Conservation (phyloP, 176 grass and related monocot genomes). For the Ananas comosus region DNA sequence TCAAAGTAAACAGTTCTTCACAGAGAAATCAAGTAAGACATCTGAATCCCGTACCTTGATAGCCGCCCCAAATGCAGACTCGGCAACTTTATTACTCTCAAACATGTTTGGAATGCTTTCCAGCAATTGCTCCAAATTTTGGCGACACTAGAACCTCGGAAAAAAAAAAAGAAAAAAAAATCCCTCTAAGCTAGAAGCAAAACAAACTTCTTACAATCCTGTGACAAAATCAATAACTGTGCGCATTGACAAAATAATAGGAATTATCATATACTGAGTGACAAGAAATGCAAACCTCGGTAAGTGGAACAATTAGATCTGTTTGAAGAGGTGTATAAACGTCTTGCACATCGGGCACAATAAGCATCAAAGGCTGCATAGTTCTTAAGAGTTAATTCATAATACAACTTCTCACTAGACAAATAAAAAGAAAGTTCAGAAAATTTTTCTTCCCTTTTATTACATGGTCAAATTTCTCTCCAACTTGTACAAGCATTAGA, state of each 20-base stretch:
- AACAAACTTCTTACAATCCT: not conserved
- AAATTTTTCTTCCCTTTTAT: not conserved
- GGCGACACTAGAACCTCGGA: conserved; percentile 47
- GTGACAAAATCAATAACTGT: not conserved
- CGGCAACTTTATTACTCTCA: conserved; percentile 62
- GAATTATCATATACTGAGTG: conserved; percentile 2
- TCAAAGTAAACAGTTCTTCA: no score
- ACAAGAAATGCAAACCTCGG: conserved; percentile 46
- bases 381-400: conserved; percentile 4
- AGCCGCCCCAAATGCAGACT: conserved; percentile 86
- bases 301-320: conserved; percentile 63
- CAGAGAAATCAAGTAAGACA: no score
- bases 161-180: not conserved
- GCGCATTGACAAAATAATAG: no score
- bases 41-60: conserved; percentile 39
- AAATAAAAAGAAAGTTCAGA: not conserved
- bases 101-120: conserved; percentile 86
- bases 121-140: conserved; percentile 75
- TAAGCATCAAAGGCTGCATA: conserved; percentile 77
- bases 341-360: conserved; percentile 74
- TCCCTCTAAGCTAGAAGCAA: conserved; percentile 8
- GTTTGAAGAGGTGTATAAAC: conserved; percentile 79
- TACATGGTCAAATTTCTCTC: not conserved
- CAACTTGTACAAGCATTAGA: not conserved
- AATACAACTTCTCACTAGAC: not conserved